A percentile compares a stretch with the other conserved stretches of the same genome.
Evolutionary conservation across 495 filamentous ascomycete genomes (phyloP).

Genomic region (Lasiosphaeria hispida): DNA sequence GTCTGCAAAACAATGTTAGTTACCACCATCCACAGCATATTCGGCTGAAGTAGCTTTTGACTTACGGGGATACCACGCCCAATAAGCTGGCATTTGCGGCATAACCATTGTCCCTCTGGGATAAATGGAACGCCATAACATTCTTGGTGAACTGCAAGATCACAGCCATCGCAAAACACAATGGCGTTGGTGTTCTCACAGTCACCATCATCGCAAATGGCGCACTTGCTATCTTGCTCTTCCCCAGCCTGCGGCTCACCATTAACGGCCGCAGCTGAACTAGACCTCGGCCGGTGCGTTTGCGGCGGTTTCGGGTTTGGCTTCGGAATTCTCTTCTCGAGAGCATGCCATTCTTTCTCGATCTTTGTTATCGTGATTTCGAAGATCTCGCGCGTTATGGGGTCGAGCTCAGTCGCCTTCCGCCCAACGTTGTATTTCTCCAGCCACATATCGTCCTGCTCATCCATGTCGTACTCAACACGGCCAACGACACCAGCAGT

Average conservation of each 20-base stretch:
- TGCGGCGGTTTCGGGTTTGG: constrained; percentile 93
- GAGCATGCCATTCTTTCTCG: constrained; percentile 95
- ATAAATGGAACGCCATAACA: constrained; percentile 99
- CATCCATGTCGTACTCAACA: constrained; percentile 99
- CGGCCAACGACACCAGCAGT: constrained; percentile 56
- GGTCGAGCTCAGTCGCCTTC: constrained; percentile 65
- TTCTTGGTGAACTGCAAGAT: constrained; percentile 96
- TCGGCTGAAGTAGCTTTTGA: constrained; percentile 21
- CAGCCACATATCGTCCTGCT: constrained; percentile 97
- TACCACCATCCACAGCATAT: neutral
- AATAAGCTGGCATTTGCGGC: constrained; percentile 93
- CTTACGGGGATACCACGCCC: constrained; percentile 82
- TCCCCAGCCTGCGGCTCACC: constrained; percentile 84
- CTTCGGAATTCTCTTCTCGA: constrained; percentile 95
- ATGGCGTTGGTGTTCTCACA: constrained; percentile 99
- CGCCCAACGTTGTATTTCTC: constrained; percentile 77
- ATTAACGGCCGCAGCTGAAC: constrained; percentile 88
- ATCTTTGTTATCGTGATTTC: constrained; percentile 98
- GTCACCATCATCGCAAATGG: constrained; percentile 96
- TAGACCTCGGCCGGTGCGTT: constrained; percentile 84
- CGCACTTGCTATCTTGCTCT: constrained; percentile 96
- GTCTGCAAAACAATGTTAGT: constrained; percentile 48
- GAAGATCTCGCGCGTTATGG: constrained; percentile 88
- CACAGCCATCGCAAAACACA: constrained; percentile 98
- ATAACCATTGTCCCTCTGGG: constrained; percentile 97